Base-by-base conservation (phyloP, 1,284 basidiomycete genomes). In the Ganoderma lucidum region DNA sequence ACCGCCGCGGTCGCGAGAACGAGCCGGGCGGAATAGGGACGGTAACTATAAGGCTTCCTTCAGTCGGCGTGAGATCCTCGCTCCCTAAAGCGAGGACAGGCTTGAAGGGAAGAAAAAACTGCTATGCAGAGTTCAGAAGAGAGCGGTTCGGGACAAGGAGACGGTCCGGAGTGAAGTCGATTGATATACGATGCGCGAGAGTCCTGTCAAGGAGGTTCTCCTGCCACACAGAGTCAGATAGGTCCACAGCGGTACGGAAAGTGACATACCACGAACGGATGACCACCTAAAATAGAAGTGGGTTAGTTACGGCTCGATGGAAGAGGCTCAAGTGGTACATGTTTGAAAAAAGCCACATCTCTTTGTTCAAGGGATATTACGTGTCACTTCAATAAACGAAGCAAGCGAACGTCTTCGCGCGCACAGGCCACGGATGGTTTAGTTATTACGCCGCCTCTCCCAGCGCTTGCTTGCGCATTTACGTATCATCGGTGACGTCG, bases 171-270 rank as follows among this genome's bases (percentile, higher is more conserved):
- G 66, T 64, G 73, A 59, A 65, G 51, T 71, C 66, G 69, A 65
- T 64, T 56, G 65, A 69, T 45, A 70, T 70, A 64, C 64, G 72
- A 44, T 51, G 70, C 59, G 63, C 56, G 63, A 71, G 78, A 76
- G 81, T 81, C 83, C 78, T 88, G 87, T 91, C 85, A 93, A 83
- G 93, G 92, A 81, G 92, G 92, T 88, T 93, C 91, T 78, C 93
- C 92, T 93, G 72, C 39, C 73, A 71, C 5, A 67, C 66, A 71
- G 58, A 79, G 74, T 66, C 14, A 59, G 51, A 70, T 68, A 23
- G 61, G 66, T 69, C 23, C 69, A 59, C 37, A 14, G 6, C 6
- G 6, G 42, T n/a, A 23, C 15, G n/a, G 12, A 32, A 9, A 12
- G 3, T 2, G 9, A 80, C 86, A 65, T 73, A 92, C 92, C 93